phyloP scores from a whole-genome alignment of 305 asterid species.

The Solanum chacoense region DNA sequence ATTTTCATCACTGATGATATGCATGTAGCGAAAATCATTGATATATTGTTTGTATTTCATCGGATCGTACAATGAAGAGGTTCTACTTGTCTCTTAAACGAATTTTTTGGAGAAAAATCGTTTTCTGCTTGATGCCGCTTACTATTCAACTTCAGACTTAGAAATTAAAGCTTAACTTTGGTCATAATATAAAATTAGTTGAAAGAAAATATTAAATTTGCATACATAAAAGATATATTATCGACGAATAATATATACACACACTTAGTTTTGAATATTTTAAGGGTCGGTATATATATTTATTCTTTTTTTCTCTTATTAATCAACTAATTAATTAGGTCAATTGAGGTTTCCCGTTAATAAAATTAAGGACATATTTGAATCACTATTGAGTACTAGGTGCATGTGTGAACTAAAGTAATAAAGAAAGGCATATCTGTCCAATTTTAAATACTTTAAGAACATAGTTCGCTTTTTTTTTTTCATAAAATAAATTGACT shows the following conservation, averaged over 20 bases:
- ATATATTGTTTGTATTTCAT: not conserved
- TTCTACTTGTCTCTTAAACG: not conserved
- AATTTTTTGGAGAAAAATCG: not conserved
- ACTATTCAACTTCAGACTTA: not conserved
- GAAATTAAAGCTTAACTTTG: not conserved
- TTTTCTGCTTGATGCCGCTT: too few relatives aligned
- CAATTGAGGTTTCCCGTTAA: not conserved
- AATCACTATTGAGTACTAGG: not conserved
- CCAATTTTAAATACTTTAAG: not conserved
- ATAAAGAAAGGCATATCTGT: not conserved
- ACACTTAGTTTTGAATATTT: not conserved
- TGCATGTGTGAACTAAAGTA: not conserved
- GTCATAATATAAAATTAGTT: not conserved
- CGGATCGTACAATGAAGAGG: not conserved
- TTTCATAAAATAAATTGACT: not conserved
- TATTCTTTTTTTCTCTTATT: not conserved
- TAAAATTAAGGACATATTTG: not conserved
- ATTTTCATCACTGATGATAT: not conserved
- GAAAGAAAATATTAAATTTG: not conserved
- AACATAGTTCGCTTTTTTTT: not conserved
- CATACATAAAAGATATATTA: not conserved
- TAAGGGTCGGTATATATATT: not conserved
- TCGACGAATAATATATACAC: not conserved
- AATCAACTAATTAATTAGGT: not conserved
- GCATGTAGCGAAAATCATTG: too few relatives aligned